Percentiles rank a stretch among this genome's conserved stretches.
Evolutionary conservation across 2,329 filamentous ascomycete genomes (phyloP).

Genomic region (Fulvia fulva): DNA sequence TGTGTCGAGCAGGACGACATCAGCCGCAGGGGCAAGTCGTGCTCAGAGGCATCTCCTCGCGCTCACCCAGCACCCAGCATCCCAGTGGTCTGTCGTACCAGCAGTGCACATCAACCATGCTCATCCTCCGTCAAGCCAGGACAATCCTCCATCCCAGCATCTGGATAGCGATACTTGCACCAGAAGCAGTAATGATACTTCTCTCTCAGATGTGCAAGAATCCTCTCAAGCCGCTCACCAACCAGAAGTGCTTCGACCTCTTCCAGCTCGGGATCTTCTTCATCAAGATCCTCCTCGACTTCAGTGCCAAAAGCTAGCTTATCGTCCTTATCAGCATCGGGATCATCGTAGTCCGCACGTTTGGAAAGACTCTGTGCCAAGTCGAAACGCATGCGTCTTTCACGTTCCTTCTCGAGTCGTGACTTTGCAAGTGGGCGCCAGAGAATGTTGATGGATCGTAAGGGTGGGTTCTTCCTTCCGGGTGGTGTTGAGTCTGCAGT

Average conservation of each 20-base stretch:
- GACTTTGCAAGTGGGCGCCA: slow-evolving; percentile 72
- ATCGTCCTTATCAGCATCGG: slow-evolving; percentile 68
- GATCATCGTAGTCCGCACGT: slow-evolving; percentile 63
- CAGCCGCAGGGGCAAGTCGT: too few relatives aligned
- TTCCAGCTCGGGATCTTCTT: slow-evolving; percentile 75
- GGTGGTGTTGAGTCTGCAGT: slow-evolving; percentile 8
- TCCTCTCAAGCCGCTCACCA: slow-evolving; percentile 60
- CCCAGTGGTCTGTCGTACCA: too few relatives aligned
- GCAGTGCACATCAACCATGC: slow-evolving; percentile 63
- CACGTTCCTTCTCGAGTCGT: slow-evolving; percentile 66
- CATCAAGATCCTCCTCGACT: slow-evolving; percentile 65
- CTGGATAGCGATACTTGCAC: slow-evolving; percentile 82
- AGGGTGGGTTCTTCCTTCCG: slow-evolving; percentile 8
- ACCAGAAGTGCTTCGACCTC: slow-evolving; percentile 69
- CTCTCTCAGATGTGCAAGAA: slow-evolving; percentile 67
- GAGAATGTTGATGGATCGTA: slow-evolving; percentile 65
- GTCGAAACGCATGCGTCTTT: slow-evolving; percentile 61
- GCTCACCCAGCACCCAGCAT: too few relatives aligned
- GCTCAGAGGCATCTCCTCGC: too few relatives aligned
- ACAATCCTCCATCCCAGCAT: slow-evolving; percentile 78
- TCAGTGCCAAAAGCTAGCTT: slow-evolving; percentile 61
- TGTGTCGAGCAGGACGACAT: too few relatives aligned
- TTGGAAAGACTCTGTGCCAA: slow-evolving; percentile 61
- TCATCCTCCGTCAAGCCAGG: slow-evolving; percentile 86
- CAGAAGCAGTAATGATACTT: slow-evolving; percentile 86